These are phyloP conservation scores for Xylaria sp. DNA, from an alignment of 495 filamentous ascomycete genomes.

Conservation along the genomic window DNA sequence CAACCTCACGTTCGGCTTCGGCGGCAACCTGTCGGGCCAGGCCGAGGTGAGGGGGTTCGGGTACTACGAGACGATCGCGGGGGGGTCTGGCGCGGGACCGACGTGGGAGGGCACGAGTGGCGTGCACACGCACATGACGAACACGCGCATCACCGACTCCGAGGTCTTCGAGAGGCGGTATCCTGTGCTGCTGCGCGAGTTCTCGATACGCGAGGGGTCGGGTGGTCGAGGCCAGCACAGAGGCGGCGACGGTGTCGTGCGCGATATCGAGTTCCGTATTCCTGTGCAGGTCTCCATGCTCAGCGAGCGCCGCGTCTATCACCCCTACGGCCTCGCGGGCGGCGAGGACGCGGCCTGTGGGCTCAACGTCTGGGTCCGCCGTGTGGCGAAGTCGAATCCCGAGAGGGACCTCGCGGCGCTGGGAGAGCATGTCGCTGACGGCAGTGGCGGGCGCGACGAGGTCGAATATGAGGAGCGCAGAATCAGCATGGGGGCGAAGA, in stretches of 20 bases:
- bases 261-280: conserved; percentile 94
- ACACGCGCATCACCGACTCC: conserved; percentile 94
- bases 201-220: conserved; percentile 72
- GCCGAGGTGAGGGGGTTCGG: conserved; percentile 78
- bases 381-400: conserved; percentile 59
- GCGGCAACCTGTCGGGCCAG: conserved; percentile 73
- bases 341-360: conserved; percentile 82
- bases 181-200: conserved; percentile 84
- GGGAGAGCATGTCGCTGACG: conserved; percentile 40
- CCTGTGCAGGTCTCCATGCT: conserved; percentile 89
- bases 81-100: conserved; percentile 86
- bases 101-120: conserved; percentile 89
- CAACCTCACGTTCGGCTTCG: conserved; percentile 86
- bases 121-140: conserved; percentile 98
- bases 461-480: conserved; percentile 66
- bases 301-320: conserved; percentile 83
- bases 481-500: conserved; percentile 92
- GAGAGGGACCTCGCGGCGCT: conserved; percentile 48
- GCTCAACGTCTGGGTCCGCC: conserved; percentile 85
- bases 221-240: conserved; percentile 77
- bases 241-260: conserved; percentile 88
- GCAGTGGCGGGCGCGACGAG: conserved; percentile 40
- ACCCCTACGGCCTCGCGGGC: conserved; percentile 89
- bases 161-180: conserved; percentile 97
- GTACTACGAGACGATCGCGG: conserved; percentile 98